Evolutionary conservation across 1,284 basidiomycete species (phyloP).

Genomic region (Golubevia sp.): DNA sequence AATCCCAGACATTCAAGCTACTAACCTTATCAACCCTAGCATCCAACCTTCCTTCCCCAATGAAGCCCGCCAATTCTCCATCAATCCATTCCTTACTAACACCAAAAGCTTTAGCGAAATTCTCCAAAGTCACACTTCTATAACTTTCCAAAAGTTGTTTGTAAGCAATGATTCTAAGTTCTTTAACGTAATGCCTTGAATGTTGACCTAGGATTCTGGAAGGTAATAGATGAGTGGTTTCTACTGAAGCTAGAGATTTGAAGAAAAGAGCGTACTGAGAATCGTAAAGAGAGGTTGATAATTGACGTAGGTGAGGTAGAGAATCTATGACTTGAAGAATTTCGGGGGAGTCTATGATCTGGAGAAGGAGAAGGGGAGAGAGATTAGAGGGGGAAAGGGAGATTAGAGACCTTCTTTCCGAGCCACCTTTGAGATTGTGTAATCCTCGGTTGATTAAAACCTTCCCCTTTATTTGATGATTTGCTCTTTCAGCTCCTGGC

Average conservation of each 20-base stretch:
- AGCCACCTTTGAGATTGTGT: too few species aligned
- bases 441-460: too few species aligned
- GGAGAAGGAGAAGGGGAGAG: not conserved
- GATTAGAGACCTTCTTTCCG: too few species aligned
- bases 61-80: conserved; percentile 54
- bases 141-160: conserved; percentile 58
- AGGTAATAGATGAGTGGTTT: conserved; percentile 52
- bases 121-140: conserved; percentile 53
- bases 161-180: conserved; percentile 60
- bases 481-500: too few species aligned
- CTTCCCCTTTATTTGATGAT: too few species aligned
- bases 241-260: conserved; percentile 52
- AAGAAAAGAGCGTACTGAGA: conserved; percentile 59
- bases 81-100: conserved; percentile 55
- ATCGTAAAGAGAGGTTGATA: conserved; percentile 49
- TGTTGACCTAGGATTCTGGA: conserved; percentile 52
- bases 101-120: conserved; percentile 58
- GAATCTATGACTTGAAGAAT: conserved; percentile 51
- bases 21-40: conserved; percentile 59
- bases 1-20: too few species aligned
- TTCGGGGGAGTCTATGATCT: conserved; percentile 58
- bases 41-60: conserved; percentile 51
- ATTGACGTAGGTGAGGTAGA: conserved; percentile 48
- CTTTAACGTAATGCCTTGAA: conserved; percentile 55
- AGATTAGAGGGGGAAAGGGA: not conserved